phyloP scores from a whole-genome alignment of 345 rosid genomes.

The Sisymbrium altissimum region DNA sequence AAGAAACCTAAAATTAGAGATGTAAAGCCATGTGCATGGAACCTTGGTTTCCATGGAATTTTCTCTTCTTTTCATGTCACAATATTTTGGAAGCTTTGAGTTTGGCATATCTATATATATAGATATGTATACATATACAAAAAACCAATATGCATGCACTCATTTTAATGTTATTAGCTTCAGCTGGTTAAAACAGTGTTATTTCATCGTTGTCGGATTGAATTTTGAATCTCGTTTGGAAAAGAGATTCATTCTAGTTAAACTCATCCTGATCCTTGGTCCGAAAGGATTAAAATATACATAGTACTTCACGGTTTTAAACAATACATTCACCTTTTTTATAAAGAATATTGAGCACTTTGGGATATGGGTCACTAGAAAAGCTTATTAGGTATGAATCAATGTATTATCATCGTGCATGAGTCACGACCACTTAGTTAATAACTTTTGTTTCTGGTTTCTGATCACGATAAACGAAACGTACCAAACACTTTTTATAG shows the following conservation, averaged over 20 bases:
- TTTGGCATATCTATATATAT: constrained; percentile 42
- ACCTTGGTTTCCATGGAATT: constrained; percentile 53
- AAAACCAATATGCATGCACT: background rate
- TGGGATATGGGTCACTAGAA: constrained; percentile 22
- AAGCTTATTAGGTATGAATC: constrained; percentile 34
- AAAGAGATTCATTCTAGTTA: background rate
- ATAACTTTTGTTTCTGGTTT: background rate
- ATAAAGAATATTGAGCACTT: constrained; percentile 14
- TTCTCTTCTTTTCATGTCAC: constrained; percentile 62
- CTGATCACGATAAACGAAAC: constrained; percentile 19
- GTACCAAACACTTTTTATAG: constrained; percentile 25
- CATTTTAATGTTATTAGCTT: background rate
- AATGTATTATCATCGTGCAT: constrained; percentile 30
- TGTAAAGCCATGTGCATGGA: constrained; percentile 60
- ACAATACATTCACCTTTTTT: constrained; percentile 9
- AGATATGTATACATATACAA: background rate
- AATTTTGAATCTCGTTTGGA: background rate
- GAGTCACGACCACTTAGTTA: constrained; percentile 30
- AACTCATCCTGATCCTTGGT: constrained; percentile 2
- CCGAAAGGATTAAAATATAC: background rate
- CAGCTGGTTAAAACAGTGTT: background rate
- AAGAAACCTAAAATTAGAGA: constrained; percentile 41
- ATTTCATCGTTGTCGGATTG: background rate
- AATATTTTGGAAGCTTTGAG: constrained; percentile 45
- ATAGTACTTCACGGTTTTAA: background rate